These are phyloP conservation scores for Fusarium sp. DNA, from an alignment of 2,329 filamentous ascomycete species.

Conservation along the genomic window DNA sequence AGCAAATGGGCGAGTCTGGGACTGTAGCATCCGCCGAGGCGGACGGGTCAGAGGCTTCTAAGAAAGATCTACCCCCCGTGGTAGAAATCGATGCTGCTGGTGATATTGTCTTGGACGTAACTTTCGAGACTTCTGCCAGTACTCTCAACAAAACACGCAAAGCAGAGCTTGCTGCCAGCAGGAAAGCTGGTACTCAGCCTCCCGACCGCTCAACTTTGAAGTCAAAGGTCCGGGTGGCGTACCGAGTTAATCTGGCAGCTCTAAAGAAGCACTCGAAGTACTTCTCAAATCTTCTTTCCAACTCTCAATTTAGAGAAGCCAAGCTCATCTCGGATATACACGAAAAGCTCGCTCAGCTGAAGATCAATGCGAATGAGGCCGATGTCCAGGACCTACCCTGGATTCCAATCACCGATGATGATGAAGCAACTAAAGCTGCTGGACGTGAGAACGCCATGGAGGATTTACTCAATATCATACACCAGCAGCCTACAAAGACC, in stretches of 20 bases:
- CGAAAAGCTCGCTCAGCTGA: conserved; percentile 60
- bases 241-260: conserved; percentile 68
- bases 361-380: conserved; percentile 62
- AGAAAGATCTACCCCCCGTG: conserved; percentile 52
- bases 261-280: conserved; percentile 75
- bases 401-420: conserved; percentile 74
- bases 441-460: conserved; percentile 72
- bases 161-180: conserved; percentile 51
- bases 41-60: conserved; percentile 47
- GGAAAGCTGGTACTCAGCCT: conserved; percentile 47
- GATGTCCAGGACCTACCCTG: conserved; percentile 68
- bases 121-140: conserved; percentile 70
- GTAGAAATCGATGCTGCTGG: conserved; percentile 68
- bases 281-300: conserved; percentile 75
- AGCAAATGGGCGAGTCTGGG: conserved; percentile 51
- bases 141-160: conserved; percentile 62
- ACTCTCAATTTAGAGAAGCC: conserved; percentile 73
- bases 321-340: conserved; percentile 65
- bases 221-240: conserved; percentile 60
- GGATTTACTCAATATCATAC: conserved; percentile 76
- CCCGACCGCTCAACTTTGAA: conserved; percentile 51
- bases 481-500: conserved; percentile 62
- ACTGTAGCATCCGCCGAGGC: conserved; percentile 49
- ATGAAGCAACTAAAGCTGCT: conserved; percentile 72
- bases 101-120: conserved; percentile 74